phyloP scores from a whole-genome alignment of 164 flowering plant genomes.

The Paratinospora sagittata region DNA sequence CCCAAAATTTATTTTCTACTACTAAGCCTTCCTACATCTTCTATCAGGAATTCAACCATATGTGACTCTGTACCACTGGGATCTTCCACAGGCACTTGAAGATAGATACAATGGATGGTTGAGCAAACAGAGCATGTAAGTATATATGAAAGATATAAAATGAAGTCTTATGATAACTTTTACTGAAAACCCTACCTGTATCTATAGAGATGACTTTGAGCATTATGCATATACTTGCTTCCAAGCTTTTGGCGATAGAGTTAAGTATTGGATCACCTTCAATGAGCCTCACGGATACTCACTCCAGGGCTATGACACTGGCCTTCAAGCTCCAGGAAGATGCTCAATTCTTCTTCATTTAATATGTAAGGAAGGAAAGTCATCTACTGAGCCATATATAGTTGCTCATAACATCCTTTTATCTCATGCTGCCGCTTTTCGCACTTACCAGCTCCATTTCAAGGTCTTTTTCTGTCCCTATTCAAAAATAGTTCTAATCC shows the following conservation, averaged over 20 bases:
- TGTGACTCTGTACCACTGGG: conserved; percentile 86
- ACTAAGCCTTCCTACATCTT: not conserved
- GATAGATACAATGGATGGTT: conserved; percentile 80
- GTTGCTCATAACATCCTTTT: conserved; percentile 80
- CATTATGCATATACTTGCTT: conserved; percentile 70
- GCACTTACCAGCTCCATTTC: conserved; percentile 51
- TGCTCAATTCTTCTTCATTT: conserved; percentile 68
- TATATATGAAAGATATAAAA: not conserved
- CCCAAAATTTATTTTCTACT: not conserved
- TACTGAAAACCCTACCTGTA: not conserved
- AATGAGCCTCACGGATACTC: conserved; percentile 82
- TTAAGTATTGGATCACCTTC: conserved; percentile 87
- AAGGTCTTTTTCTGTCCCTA: conserved; percentile 45
- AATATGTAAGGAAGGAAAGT: conserved; percentile 65
- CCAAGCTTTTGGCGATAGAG: conserved; percentile 75
- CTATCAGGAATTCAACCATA: conserved; percentile 71
- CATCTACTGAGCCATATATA: conserved; percentile 74
- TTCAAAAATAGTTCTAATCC: not conserved
- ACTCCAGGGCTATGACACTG: conserved; percentile 69
- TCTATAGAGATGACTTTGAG: conserved; percentile 67
- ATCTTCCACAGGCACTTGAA: conserved; percentile 85
- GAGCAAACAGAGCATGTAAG: conserved; percentile 57
- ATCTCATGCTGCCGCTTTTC: conserved; percentile 75
- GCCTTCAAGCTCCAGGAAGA: conserved; percentile 88
- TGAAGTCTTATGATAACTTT: not conserved